Conservation (phyloP, 805 yeast species). For the Suhomyces canberraensis region DNA sequence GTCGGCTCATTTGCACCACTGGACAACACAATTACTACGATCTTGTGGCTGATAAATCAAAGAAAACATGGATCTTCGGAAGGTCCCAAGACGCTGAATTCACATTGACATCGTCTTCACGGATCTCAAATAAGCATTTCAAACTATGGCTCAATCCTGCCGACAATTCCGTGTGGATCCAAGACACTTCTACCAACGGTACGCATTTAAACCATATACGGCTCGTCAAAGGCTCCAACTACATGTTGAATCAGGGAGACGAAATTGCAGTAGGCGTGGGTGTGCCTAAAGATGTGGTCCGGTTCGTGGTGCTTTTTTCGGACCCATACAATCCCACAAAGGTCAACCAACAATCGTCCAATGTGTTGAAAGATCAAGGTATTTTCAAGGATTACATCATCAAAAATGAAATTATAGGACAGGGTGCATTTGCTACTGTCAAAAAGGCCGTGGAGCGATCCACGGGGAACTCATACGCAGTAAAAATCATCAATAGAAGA, state of each 20-base stretch:
- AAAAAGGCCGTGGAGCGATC: conserved; percentile 83
- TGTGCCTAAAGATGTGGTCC: conserved; percentile 62
- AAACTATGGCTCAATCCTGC: conserved; percentile 63
- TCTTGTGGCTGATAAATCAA: conserved; percentile 32
- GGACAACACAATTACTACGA: conserved; percentile 52
- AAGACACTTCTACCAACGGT: conserved; percentile 88
- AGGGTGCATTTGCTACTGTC: conserved; percentile 98
- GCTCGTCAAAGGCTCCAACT: conserved; percentile 72
- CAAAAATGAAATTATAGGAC: conserved; percentile 84
- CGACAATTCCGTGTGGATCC: conserved; percentile 55
- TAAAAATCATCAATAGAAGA: conserved; percentile 80
- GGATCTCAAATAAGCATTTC: conserved; percentile 73
- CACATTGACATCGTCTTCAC: conserved; percentile 52
- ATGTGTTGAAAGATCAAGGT: conserved; percentile 47
- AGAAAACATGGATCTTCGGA: conserved; percentile 67
- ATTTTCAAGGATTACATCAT: conserved; percentile 71
- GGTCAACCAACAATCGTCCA: conserved; percentile 10
- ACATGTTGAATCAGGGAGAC: conserved; percentile 86
- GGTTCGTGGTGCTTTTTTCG: conserved; percentile 51
- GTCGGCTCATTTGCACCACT: conserved; percentile 58
- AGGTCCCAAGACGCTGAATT: conserved; percentile 67
- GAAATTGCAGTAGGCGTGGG: conserved; percentile 90
- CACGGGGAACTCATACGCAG: conserved; percentile 85
- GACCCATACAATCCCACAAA: conserved; percentile 35
- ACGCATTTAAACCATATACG: conserved; percentile 77